Evolutionary conservation across 2,329 filamentous ascomycete genomes (phyloP).

Genomic region (Metarhizium anisopliae): DNA sequence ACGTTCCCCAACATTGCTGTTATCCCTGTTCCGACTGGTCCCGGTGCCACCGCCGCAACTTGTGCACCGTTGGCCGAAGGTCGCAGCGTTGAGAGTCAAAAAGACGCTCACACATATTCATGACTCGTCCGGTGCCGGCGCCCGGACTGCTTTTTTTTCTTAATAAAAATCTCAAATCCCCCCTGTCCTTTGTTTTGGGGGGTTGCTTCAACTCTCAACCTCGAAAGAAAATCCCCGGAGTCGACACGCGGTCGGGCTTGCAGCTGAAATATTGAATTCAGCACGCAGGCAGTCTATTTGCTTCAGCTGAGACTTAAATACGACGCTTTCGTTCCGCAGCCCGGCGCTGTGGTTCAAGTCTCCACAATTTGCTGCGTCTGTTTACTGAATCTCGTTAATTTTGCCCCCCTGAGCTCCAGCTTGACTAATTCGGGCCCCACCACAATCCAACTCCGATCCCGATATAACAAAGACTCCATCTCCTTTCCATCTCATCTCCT

Average conservation of each 20-base stretch:
- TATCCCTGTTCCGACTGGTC: conserved; percentile 5
- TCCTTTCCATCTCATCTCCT: background rate
- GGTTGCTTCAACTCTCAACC: background rate
- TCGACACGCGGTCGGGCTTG: background rate
- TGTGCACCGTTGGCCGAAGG: background rate
- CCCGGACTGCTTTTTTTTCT: background rate
- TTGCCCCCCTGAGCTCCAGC: background rate
- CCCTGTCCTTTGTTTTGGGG: background rate
- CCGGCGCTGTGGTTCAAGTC: background rate
- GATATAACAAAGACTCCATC: background rate
- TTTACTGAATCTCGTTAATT: background rate
- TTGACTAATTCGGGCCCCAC: background rate
- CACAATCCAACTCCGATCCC: background rate
- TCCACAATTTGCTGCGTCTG: background rate
- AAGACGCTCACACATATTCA: background rate
- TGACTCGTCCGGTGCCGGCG: background rate
- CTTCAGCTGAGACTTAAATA: background rate
- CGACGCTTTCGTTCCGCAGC: background rate
- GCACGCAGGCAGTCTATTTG: background rate
- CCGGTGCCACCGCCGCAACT: conserved; percentile 1
- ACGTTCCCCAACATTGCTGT: background rate
- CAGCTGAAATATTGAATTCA: background rate
- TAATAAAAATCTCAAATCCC: background rate
- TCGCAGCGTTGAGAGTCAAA: background rate
- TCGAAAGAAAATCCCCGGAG: background rate